Percentiles rank a stretch among this genome's conserved stretches.
These are phyloP conservation scores for Xylariaceae sp. DNA, from an alignment of 2,329 filamentous ascomycete genomes.

Conservation along the genomic window DNA sequence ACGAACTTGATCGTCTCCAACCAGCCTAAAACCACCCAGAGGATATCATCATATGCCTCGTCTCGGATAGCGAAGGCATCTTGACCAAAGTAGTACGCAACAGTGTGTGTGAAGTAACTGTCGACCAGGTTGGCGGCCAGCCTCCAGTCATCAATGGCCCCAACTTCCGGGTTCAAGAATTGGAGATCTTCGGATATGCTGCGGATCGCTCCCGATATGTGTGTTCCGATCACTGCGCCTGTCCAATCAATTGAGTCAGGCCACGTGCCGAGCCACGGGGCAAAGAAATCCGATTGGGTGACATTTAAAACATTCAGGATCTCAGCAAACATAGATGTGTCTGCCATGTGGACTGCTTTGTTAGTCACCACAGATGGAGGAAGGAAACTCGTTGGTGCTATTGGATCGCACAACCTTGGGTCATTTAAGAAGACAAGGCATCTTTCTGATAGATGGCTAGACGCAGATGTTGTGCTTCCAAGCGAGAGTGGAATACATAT, in stretches of 20 bases:
- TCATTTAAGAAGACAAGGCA: constrained; percentile 22
- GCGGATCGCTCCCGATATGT: constrained; percentile 68
- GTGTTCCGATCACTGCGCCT: constrained; percentile 75
- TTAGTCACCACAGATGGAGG: constrained; percentile 12
- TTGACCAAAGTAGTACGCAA: constrained; percentile 82
- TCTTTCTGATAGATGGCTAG: constrained; percentile 4
- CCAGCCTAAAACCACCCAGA: constrained; percentile 94
- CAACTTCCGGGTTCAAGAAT: constrained; percentile 29
- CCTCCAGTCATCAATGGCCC: constrained; percentile 39
- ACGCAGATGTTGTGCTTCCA: constrained; percentile 1
- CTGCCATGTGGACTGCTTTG: constrained; percentile 13
- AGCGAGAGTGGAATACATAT: too few species aligned
- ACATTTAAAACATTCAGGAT: constrained; percentile 64
- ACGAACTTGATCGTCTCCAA: constrained; percentile 77
- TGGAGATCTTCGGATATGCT: constrained; percentile 63
- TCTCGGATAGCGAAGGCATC: constrained; percentile 69
- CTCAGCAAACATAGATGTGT: constrained; percentile 38
- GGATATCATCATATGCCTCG: constrained; percentile 84
- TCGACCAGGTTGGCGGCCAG: constrained; percentile 75
- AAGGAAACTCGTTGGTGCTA: constrained; percentile 24
- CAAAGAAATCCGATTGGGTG: constrained; percentile 76
- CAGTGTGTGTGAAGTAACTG: constrained; percentile 71
- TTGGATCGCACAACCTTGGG: constrained; percentile 20
- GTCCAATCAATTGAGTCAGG: constrained; percentile 91
- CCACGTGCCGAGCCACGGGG: constrained; percentile 75